Evolutionary conservation across 805 yeast genomes (phyloP), one percentile per base, ranked within the genome.

Genomic region (Candida vaughaniae): DNA sequence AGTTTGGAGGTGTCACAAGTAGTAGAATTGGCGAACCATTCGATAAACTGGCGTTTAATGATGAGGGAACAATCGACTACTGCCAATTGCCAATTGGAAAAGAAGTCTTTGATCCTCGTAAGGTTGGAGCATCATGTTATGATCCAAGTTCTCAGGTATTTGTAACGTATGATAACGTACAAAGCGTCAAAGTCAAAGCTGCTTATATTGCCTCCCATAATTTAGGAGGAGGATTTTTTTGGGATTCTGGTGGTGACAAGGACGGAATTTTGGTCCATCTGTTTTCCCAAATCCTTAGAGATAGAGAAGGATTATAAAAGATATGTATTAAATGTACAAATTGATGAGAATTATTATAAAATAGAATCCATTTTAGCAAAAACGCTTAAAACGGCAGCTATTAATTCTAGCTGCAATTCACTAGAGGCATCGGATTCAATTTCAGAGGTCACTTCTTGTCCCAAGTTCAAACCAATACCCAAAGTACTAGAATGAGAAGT

Each of bases 301-400:
- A 36, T 17, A 6, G 33, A 9, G 25, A 14, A 16, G 7, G 18
- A 15, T 16, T 7, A 20, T 7, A 7, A 20, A 10, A 20, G 10
- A 20, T 20, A 14, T 26, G 23, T 25, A 38, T 33, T 35, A 29
- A 29, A 33, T 33, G 30, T 33, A 38, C 34, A 32, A 10, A 23
- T n/a, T n/a, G n/a, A n/a, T n/a, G n/a, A n/a, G n/a, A n/a, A n/a
- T n/a, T 17, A 16, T 41, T 68, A 88, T 58, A 89, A 72, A 42
- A 90, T 77, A 39, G 95, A 80, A 64, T 93, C 99, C 85, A 93
- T 84, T 62, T 89, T 82, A 11, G 96, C 78, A 60, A 90, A 91
- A 6, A 91, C 95, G 52, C 82, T 78, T 42, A 90, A 69, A 25
- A 93, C 96, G 32, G 96, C 98, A 17, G 98, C 96, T 39, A 93